Evolutionary conservation across 805 yeast species (phyloP), one percentile per base, ranked within the genome.

Genomic region (Teunomyces panamensis): DNA sequence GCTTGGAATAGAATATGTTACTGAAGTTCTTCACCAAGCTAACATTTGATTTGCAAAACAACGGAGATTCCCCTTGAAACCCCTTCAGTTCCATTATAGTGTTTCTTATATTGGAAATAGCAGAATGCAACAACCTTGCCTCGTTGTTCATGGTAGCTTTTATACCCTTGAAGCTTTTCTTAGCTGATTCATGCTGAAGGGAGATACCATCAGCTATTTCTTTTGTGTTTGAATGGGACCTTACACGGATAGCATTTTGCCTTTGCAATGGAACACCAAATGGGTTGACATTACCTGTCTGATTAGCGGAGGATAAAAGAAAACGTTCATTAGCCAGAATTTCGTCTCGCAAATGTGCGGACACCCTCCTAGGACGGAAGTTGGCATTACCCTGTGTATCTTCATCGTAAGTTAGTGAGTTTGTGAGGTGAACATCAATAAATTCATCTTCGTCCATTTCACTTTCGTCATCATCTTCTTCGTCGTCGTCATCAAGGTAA

Each of bases 221-320:
- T 20, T 41, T 30, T 5, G 43, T 13, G 8, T 5, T 28, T 9
- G 24, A 20, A 29, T 17, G 20, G 34, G 43, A 28, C 14, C 43
- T 41, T 9, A 45, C 13, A 11, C 71, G 49, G 3, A 69, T 58
- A 5, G 73, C 73, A 49, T 69, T 68, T 44, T 64, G 73, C 8
- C 73, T 52, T 26, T 64, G 49, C 29, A 69, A 57, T 0, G 71
- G 65, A 6, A 64, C 47, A 10, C 57, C 67, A 8, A 44, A 43
- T 13, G 39, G 26, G 20, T 48, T 39, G 10, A 11, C 4, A 24
- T 9, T 13, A 20, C 11, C n/a, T n/a, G 59, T 61, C 39, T 62
- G 64, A 3, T 65, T 54, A 3, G 67, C 67, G 9, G 65, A 57
- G 4, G 67, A 54, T 2, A 67, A 54, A 5, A 66, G 56, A 16